phyloP scores from a whole-genome alignment of 2,329 filamentous ascomycete species.

The Hypoxylon sp. region DNA sequence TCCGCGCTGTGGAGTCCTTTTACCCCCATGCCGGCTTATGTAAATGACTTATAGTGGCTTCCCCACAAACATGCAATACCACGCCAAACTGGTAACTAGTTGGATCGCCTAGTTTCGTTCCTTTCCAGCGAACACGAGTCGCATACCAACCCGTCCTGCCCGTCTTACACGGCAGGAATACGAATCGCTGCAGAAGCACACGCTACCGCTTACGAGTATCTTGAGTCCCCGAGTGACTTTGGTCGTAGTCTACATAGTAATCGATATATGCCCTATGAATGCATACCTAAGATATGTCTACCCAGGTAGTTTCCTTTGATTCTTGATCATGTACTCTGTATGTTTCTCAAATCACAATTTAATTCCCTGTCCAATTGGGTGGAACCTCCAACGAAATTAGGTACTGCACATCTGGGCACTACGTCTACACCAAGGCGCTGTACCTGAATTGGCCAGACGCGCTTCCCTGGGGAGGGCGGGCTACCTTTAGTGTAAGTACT shows the following conservation, averaged over 20 bases:
- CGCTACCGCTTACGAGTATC: not conserved
- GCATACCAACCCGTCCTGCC: constrained; percentile 2
- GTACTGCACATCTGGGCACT: not conserved
- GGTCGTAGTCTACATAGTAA: too few relatives aligned
- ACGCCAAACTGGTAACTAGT: constrained; percentile 36
- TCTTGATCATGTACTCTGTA: not conserved
- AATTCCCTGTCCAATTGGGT: not conserved
- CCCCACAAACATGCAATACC: constrained; percentile 41
- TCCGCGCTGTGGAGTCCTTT: constrained; percentile 12
- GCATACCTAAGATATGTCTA: constrained; percentile 5
- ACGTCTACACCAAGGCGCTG: too few relatives aligned
- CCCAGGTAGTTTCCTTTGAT: too few relatives aligned
- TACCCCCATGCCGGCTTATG: constrained; percentile 12
- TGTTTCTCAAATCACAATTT: not conserved
- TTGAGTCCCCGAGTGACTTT: too few relatives aligned
- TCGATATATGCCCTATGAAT: too few relatives aligned
- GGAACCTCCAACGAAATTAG: not conserved
- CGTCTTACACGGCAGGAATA: constrained; percentile 23
- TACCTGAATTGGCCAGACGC: not conserved
- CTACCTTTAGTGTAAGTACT: constrained; percentile 11
- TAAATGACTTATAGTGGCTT: constrained; percentile 25
- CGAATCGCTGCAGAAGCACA: constrained; percentile 22
- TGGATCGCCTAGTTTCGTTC: constrained; percentile 22
- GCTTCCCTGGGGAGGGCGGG: not conserved
- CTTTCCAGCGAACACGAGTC: constrained; percentile 31